Base-by-base conservation (phyloP, 2,329 filamentous ascomycete genomes). In the Pyrenophora tritici-repentis region DNA sequence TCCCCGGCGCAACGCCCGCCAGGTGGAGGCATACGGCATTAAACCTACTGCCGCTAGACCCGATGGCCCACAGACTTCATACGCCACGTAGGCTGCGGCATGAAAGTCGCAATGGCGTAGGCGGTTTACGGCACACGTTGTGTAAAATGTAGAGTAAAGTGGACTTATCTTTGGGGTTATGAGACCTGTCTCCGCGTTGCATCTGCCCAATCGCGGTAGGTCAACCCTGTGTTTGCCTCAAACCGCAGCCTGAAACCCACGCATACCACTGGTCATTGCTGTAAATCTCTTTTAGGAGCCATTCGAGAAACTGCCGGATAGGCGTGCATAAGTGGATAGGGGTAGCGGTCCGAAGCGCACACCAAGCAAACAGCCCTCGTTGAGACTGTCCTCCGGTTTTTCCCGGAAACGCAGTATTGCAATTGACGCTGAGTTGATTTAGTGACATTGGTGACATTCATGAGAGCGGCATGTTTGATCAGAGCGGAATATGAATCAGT, bases 161-260 rank as follows among this genome's bases (percentile, higher is more conserved):
- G 56, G 58, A 52, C 53, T 57, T 55, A 52, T 56, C 51, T 48
- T 55, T 24, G 26, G 14, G 17, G 38, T 44, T 43, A 39, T 42
- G 42, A 41, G 51, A 50, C 46, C 42, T 47, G 47, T 29, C 31
- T 33, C 42, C 34, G 46, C 34, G 42, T 46, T 26, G 29, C 26
- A 51, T 46, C 53, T 31, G 41, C 50, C 47, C 45, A 36, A 31
- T 47, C 49, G 39, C 41, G 38, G 47, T 41, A 35, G 9, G 24
- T 13, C 29, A 33, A 48, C 39, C 44, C 33, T 47, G 37, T 48
- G 44, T 53, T 43, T 55, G 55, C 49, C 52, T 57, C 47, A 58
- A 82, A 83, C 71, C 74, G 78, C 47, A 76, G 78, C 20, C 93
- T 89, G 90, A 89, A 85, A 76, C 75, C 81, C 61, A 82, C 79